Base-by-base conservation (phyloP, 768 basidiomycete genomes). In the Lactarius hatsudake region DNA sequence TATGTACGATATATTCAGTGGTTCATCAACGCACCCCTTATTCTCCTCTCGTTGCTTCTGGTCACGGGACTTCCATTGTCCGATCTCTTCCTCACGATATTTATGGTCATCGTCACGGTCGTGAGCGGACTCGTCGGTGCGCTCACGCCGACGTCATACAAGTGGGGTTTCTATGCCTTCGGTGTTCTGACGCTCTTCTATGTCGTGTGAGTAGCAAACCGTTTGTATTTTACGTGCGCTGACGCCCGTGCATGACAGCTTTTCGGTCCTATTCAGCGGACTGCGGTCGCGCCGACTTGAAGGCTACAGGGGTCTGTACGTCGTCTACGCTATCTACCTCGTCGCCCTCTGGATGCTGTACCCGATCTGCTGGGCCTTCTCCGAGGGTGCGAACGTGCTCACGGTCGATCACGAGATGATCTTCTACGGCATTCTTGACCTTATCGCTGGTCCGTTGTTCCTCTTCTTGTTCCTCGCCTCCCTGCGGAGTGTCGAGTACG, bases 1-100 rank as follows among this genome's bases (percentile, higher is more conserved):
- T 87, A 77, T 70, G 83, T 80, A 1, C 78, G 83, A 45, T 86
- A 84, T 68, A 83, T 85, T 71, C 82, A 83, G 63, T 84, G 82
- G 83, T 80, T 82, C 64, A 82, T 85, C 78, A 84, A 81, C 58
- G 83, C 83, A 7, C 86, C 86, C 1, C 70, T 83, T 12, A 72
- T 86, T 15, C 75, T 87, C 5, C 78, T 86, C 55, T 72, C 76
- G 34, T 70, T 86, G 43, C 72, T 84, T 18, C 75, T 83, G 61
- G 75, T 80, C 8, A 82, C 84, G 32, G 81, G 78, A 18, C 73
- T 85, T 54, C 78, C 85, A 2, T 76, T 84, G 4, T 79, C 79
- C 45, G 80, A 82, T 68, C 81, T 85, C 69, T 78, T 87, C 69
- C 71, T 74, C 48, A 72, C 80, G 40, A 69, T 80, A 70, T 83